A percentile compares a stretch with the other conserved stretches of the same genome.
phyloP scores from a whole-genome alignment of 768 basidiomycete species.

The Leccinum subgranulosum region DNA sequence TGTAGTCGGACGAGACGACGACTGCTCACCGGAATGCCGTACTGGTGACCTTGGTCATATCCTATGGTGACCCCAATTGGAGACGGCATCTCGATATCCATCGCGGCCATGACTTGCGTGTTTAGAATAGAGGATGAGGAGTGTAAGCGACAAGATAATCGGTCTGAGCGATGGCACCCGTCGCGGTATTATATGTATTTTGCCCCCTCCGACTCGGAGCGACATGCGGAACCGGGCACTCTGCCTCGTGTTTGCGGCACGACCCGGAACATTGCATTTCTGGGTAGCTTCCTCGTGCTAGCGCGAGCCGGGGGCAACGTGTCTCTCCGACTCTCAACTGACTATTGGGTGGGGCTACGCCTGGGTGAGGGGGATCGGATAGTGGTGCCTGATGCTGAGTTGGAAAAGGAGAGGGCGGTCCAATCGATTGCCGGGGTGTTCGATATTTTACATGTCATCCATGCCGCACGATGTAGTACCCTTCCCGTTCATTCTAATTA shows the following conservation, averaged over 20 bases:
- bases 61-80: constrained; percentile 25
- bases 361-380: not conserved
- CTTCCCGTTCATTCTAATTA: not conserved
- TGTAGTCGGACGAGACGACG: not conserved
- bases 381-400: not conserved
- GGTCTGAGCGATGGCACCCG: constrained; percentile 2
- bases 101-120: constrained; percentile 15
- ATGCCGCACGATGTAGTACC: not conserved
- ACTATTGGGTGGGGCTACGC: constrained; percentile 1
- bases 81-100: constrained; percentile 35
- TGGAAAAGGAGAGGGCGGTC: not conserved
- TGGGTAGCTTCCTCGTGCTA: constrained; percentile 11
- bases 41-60: constrained; percentile 17
- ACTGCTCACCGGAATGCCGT: constrained; percentile 24
- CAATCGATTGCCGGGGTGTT: not conserved
- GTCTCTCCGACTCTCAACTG: not conserved
- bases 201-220: not conserved
- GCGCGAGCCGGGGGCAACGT: constrained; percentile 8
- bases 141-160: constrained; percentile 13
- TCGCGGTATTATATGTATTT: constrained; percentile 28
- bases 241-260: constrained; percentile 30
- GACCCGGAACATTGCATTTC: constrained; percentile 5
- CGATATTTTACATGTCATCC: not conserved
- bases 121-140: not conserved
- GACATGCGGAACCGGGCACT: constrained; percentile 26